Percentiles rank a stretch among this genome's conserved stretches.
Evolutionary conservation across 1,284 basidiomycete species (phyloP).

Genomic region (Schizopora paradoxa): DNA sequence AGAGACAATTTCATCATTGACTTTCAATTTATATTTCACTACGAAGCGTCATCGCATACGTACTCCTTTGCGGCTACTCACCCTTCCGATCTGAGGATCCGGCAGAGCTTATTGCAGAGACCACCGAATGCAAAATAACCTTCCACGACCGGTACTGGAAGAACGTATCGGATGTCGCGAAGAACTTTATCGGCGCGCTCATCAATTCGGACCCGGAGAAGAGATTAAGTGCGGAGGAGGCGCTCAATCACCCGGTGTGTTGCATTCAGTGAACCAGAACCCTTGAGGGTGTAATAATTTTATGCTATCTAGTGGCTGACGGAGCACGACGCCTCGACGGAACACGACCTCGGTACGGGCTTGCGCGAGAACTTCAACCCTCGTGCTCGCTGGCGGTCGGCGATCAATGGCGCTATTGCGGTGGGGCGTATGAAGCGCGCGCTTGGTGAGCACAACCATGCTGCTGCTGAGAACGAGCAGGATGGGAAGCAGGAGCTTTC

Average conservation of each 20-base stretch:
- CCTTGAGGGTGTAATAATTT: slow-evolving; percentile 5
- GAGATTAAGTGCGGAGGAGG: slow-evolving; percentile 46
- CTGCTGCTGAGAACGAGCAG: slow-evolving; percentile 11
- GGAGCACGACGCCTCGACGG: slow-evolving; percentile 48
- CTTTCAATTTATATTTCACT: neutral
- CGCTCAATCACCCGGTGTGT: slow-evolving; percentile 44
- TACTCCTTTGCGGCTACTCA: slow-evolving; percentile 86
- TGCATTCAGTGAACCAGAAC: slow-evolving; percentile 1
- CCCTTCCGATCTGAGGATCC: slow-evolving; percentile 88
- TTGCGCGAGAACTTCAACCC: slow-evolving; percentile 78
- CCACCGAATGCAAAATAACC: slow-evolving; percentile 75
- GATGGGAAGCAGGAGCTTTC: neutral
- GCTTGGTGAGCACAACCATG: slow-evolving; percentile 22
- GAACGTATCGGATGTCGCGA: slow-evolving; percentile 79
- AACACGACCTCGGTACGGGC: slow-evolving; percentile 66
- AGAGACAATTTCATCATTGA: slow-evolving; percentile 6
- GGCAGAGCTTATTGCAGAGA: slow-evolving; percentile 75
- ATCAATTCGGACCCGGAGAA: slow-evolving; percentile 49
- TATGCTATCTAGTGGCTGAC: slow-evolving; percentile 59
- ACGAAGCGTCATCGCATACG: slow-evolving; percentile 86
- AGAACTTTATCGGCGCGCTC: slow-evolving; percentile 48
- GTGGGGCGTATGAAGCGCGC: slow-evolving; percentile 43
- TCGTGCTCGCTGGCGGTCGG: slow-evolving; percentile 60
- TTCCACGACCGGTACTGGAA: slow-evolving; percentile 95
- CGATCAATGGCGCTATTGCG: slow-evolving; percentile 59